Conservation (phyloP, 1,139 yeast species). For the Sugiyamaella castrensis region DNA sequence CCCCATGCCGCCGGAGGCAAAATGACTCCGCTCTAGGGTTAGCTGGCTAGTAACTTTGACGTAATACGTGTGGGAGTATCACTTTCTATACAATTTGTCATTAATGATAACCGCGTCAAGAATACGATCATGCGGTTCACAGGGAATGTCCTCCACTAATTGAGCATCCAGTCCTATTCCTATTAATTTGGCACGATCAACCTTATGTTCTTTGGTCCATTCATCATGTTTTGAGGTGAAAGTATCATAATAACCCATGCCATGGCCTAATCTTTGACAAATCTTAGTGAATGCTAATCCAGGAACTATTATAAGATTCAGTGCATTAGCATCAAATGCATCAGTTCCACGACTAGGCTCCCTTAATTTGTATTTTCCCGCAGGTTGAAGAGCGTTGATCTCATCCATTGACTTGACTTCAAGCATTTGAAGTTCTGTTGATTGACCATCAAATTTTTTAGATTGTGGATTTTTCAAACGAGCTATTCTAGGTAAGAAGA, state of each 20-base stretch:
- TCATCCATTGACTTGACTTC: slow-evolving; percentile 44
- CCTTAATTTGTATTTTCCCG: slow-evolving; percentile 61
- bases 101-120: slow-evolving; percentile 59
- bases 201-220: slow-evolving; percentile 27
- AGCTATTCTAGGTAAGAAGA: slow-evolving; percentile 39
- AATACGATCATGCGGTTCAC: slow-evolving; percentile 66
- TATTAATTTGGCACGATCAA: slow-evolving; percentile 37
- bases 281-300: slow-evolving; percentile 70
- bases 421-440: slow-evolving; percentile 58
- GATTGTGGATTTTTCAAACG: slow-evolving; percentile 15
- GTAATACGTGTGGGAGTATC: no score
- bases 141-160: slow-evolving; percentile 55
- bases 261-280: slow-evolving; percentile 77
- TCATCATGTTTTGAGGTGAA: slow-evolving; percentile 54
- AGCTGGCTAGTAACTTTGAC: no score
- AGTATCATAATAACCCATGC: slow-evolving; percentile 90
- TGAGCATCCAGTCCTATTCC: slow-evolving; percentile 76
- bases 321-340: slow-evolving; percentile 41
- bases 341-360: slow-evolving; percentile 53
- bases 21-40: no score
- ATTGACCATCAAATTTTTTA: slow-evolving; percentile 35
- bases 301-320: slow-evolving; percentile 77
- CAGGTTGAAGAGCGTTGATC: slow-evolving; percentile 53
- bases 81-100: slow-evolving; percentile 7
- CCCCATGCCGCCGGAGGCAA: background rate